Evolutionary conservation across 768 basidiomycete genomes (phyloP).

Genomic region (Lyophyllum semitale): DNA sequence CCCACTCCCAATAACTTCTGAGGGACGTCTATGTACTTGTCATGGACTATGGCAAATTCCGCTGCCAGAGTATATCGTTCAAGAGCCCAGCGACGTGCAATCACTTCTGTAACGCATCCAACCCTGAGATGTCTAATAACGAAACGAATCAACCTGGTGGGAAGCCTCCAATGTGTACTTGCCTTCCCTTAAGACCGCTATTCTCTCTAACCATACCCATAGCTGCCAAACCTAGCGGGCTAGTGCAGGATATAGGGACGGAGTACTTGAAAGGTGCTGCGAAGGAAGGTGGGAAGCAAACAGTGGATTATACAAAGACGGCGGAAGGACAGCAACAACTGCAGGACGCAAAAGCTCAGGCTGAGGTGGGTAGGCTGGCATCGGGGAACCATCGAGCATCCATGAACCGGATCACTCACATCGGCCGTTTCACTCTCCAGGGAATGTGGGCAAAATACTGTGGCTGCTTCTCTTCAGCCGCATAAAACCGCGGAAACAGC

Average conservation of each 20-base stretch:
- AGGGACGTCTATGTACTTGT: background rate
- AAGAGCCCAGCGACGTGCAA: background rate
- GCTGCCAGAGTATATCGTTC: background rate
- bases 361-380: conserved; percentile 23
- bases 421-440: conserved; percentile 7
- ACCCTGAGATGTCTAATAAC: background rate
- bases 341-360: conserved; percentile 28
- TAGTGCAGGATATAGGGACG: conserved; percentile 19
- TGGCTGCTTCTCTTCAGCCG: conserved; percentile 21
- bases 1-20: background rate
- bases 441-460: conserved; percentile 30
- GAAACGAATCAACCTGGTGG: conserved; percentile 7
- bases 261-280: conserved; percentile 20
- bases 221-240: background rate
- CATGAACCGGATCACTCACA: background rate
- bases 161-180: conserved; percentile 11
- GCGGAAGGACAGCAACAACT: conserved; percentile 22
- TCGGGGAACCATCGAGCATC: background rate
- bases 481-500: conserved; percentile 14
- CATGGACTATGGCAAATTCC: background rate
- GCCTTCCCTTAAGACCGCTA: background rate
- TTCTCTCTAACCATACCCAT: background rate
- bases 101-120: background rate
- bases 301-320: conserved; percentile 23
- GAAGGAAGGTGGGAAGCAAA: conserved; percentile 16